Evolutionary conservation across 352 stramenopile genomes (phyloP).

Genomic region (Globisporangium camurandrum): DNA sequence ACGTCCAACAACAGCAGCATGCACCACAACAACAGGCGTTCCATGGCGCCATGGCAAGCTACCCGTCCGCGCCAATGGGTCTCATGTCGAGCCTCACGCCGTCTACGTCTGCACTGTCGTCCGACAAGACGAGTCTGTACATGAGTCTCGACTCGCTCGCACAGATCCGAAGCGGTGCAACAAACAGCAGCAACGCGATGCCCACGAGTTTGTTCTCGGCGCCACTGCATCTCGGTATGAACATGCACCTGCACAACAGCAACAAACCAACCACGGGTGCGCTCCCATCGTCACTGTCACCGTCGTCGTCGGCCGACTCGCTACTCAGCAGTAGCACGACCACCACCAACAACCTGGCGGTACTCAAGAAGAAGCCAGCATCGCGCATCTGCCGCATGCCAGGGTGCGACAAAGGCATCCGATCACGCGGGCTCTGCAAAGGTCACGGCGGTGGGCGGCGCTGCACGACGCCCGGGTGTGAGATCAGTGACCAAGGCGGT

Average conservation of each 20-base stretch:
- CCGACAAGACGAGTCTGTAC: conserved; percentile 7
- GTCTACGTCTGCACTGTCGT: too few species aligned
- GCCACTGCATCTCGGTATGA: neutral
- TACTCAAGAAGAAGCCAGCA: conserved; percentile 57
- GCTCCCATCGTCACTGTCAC: conserved; percentile 4
- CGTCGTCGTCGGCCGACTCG: conserved; percentile 5
- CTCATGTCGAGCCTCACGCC: neutral
- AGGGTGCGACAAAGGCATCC: conserved; percentile 76
- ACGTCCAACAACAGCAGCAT: neutral
- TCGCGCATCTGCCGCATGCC: conserved; percentile 71
- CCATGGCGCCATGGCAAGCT: neutral
- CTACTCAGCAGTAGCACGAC: conserved; percentile 20
- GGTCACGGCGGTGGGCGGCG: conserved; percentile 73
- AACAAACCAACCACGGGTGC: neutral
- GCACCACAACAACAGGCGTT: neutral
- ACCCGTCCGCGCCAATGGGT: neutral
- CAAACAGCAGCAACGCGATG: neutral
- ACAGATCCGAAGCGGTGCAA: neutral
- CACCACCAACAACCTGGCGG: conserved; percentile 20
- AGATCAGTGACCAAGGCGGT: conserved; percentile 82
- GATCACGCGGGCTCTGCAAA: conserved; percentile 78
- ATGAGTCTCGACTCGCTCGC: conserved; percentile 11
- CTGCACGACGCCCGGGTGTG: conserved; percentile 72
- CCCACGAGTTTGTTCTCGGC: neutral
- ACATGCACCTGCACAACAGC: too few species aligned